Base-by-base conservation (phyloP, 768 basidiomycete genomes). In the Cyclocybe aegerita region DNA sequence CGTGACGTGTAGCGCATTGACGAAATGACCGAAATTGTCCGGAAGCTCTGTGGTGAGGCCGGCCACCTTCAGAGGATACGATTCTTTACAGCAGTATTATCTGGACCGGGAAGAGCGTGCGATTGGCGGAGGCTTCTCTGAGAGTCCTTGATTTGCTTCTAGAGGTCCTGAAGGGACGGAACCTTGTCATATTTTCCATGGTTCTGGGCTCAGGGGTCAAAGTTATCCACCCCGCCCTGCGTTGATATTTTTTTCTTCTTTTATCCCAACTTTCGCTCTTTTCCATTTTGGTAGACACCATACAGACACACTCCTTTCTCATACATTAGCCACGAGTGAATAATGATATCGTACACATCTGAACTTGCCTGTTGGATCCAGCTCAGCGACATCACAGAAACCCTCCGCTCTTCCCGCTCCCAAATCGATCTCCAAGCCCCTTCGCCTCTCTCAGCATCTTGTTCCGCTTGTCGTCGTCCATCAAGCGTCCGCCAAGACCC, bases 391-490 rank as follows among this genome's bases (percentile, higher is more conserved):
- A 43, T 65, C 53, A 78, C 37, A 74, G 79, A 80, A 88, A 90
- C 0, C 85, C 81, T 2, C 88, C 88, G 47, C 76, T 79, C 59
- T 77, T 85, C 2, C 86, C 85, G 38, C 78, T 70, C 11, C 90
- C 90, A 63, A 98, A 98, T 46, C 93, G 74, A 61, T 92, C 90
- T 31, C 88, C 85, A 11, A 98, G 73, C 5, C 85, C 83, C 54
- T 81, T 83, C 9, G 93, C 87, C 56, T 98, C 94, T 49, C 77
- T 80, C 60, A 98, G 76, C 65, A 92, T 75, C 61, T 83, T 84
- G 48, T 80, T 76, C 54, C 96, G 77, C 63, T 90, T 85, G 39
- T 75, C 78, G 52, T 97, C 95, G 60, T 92, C 93, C 90, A 99
- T 89, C 30, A 97, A 73, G 43, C 90, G 74, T 10, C 96, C 95